phyloP scores from a whole-genome alignment of 805 yeast species.

The Metschnikowia peoriensis region DNA sequence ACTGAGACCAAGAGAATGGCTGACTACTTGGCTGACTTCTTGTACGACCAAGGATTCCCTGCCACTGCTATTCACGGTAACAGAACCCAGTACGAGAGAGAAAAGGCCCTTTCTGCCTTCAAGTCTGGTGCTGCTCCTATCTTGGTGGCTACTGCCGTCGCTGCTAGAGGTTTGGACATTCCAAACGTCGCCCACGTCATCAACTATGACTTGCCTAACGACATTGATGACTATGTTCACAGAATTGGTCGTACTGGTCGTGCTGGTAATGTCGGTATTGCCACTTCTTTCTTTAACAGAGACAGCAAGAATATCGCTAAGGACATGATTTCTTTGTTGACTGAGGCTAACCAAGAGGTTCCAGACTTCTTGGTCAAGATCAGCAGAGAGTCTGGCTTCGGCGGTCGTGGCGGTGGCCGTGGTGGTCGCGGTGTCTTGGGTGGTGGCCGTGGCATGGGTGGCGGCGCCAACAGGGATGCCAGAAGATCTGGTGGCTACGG shows the following conservation, averaged over 20 bases:
- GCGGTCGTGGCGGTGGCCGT: conserved; percentile 40
- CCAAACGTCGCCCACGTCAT: conserved; percentile 98
- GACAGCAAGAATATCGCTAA: conserved; percentile 85
- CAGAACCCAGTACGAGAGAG: conserved; percentile 97
- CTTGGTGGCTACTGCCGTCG: conserved; percentile 98
- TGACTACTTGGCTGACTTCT: conserved; percentile 88
- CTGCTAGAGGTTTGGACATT: conserved; percentile 99
- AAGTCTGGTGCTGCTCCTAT: conserved; percentile 89
- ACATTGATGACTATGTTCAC: conserved; percentile 97
- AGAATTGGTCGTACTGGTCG: conserved; percentile 99
- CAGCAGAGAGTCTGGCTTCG: conserved; percentile 68
- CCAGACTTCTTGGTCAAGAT: conserved; percentile 84
- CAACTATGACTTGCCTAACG: conserved; percentile 95
- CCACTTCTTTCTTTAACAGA: conserved; percentile 98
- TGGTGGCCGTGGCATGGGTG: conserved; percentile 37
- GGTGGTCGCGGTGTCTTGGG: conserved; percentile 50
- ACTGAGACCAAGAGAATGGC: conserved; percentile 99
- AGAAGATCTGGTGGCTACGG: conserved; percentile 46
- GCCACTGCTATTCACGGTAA: conserved; percentile 99
- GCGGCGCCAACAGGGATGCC: conserved; percentile 47
- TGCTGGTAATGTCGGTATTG: conserved; percentile 99
- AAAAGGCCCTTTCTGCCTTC: conserved; percentile 92
- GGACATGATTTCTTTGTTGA: conserved; percentile 80
- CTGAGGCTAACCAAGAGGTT: conserved; percentile 97
- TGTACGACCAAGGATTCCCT: conserved; percentile 84